These are phyloP conservation scores for Lanmaoa pseudosensibilis DNA, from an alignment of 768 basidiomycete species.

Conservation along the genomic window DNA sequence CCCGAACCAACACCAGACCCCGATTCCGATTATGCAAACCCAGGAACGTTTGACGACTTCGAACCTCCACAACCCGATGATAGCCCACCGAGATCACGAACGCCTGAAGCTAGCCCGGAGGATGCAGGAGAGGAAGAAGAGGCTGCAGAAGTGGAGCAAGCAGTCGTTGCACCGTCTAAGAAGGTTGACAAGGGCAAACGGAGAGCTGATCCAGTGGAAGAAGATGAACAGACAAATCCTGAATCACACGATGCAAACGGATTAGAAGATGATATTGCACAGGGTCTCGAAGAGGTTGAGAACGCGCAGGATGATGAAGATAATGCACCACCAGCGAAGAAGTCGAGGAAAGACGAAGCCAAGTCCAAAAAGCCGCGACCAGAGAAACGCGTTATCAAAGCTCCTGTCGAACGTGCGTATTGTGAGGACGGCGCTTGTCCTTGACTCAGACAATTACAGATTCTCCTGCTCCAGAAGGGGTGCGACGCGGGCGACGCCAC, in stretches of 20 bases:
- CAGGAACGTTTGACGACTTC: conserved; percentile 29
- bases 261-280: conserved; percentile 45
- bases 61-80: conserved; percentile 23
- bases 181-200: conserved; percentile 43
- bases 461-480: conserved; percentile 40
- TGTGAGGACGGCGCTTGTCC: not conserved
- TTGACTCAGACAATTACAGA: conserved; percentile 19
- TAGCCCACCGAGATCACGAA: conserved; percentile 42
- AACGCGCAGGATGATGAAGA: conserved; percentile 54
- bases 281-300: conserved; percentile 44
- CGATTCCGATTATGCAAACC: conserved; percentile 24
- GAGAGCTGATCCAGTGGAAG: conserved; percentile 29
- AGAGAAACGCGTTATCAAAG: conserved; percentile 19
- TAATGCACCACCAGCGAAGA: conserved; percentile 29
- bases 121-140: conserved; percentile 32
- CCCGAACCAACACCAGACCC: conserved; percentile 24
- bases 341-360: conserved; percentile 28
- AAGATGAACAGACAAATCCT: conserved; percentile 5
- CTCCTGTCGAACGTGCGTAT: conserved; percentile 28
- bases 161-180: conserved; percentile 24
- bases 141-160: conserved; percentile 34
- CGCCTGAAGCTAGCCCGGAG: conserved; percentile 51
- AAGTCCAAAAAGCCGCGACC: conserved; percentile 29
- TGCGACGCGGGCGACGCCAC: conserved; percentile 70
- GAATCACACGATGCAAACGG: conserved; percentile 25